A percentile compares a stretch with the other conserved stretches of the same genome.
Evolutionary conservation across 1,284 basidiomycete species (phyloP).

Genomic region (Ganoderma lingzhi): DNA sequence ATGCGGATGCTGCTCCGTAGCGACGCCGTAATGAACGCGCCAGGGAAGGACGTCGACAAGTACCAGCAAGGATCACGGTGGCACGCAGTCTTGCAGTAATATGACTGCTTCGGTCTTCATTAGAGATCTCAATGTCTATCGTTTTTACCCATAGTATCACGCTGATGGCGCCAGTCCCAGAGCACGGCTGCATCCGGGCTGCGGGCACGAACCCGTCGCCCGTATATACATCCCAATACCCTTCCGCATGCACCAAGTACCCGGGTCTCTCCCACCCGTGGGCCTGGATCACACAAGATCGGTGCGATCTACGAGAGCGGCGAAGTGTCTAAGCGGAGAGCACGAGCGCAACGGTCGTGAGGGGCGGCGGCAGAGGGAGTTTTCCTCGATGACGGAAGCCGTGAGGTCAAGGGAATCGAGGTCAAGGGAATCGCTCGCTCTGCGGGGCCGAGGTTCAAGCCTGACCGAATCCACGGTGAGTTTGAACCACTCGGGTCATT

Average conservation of each 20-base stretch:
- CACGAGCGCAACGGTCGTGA: neutral
- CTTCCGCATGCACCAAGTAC: neutral
- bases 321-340: neutral
- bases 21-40: slow-evolving; percentile 94
- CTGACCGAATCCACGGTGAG: neutral
- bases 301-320: neutral
- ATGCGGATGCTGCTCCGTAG: slow-evolving; percentile 79
- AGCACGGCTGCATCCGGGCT: neutral
- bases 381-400: neutral
- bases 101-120: neutral
- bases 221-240: neutral
- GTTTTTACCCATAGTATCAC: too few species aligned
- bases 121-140: neutral
- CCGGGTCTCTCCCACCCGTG: neutral
- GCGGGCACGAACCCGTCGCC: neutral
- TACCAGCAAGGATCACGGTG: slow-evolving; percentile 30
- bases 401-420: slow-evolving; percentile 31
- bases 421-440: neutral
- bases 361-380: neutral
- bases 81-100: neutral
- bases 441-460: neutral
- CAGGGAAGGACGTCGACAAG: slow-evolving; percentile 63
- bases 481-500: neutral
- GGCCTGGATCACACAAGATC: neutral
- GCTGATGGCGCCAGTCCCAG: neutral